Percentiles rank a stretch among this genome's conserved stretches.
Evolutionary conservation across 768 basidiomycete genomes (phyloP).

Genomic region (Mrakia frigida): DNA sequence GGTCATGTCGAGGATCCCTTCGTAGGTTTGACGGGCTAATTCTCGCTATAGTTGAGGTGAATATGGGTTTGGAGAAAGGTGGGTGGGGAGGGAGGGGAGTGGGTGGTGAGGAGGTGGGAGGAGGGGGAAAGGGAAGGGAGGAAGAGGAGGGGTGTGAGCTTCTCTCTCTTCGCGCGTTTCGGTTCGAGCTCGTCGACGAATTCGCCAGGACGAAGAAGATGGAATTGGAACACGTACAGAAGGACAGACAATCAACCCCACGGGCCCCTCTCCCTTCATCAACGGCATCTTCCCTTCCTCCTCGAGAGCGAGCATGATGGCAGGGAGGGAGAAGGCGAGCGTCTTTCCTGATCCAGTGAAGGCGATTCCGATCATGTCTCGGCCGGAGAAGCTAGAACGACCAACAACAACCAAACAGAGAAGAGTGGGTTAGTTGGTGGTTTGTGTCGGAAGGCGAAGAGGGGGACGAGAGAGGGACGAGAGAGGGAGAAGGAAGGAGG

Average conservation of each 20-base stretch:
- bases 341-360: conserved; percentile 99
- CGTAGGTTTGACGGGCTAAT: conserved; percentile 92
- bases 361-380: conserved; percentile 97
- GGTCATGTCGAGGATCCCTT: conserved; percentile 85
- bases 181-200: not conserved
- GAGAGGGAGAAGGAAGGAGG: not conserved
- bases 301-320: conserved; percentile 93
- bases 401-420: not conserved
- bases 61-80: not conserved
- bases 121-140: not conserved
- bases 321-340: conserved; percentile 92
- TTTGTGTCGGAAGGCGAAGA: not conserved
- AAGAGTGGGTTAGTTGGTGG: not conserved
- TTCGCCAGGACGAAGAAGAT: not conserved
- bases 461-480: not conserved
- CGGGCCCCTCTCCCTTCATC: conserved; percentile 87
- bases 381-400: conserved; percentile 69
- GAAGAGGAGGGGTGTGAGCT: not conserved
- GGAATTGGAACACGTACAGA: conserved; percentile 48
- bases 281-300: conserved; percentile 88
- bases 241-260: conserved; percentile 93
- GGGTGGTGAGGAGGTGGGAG: not conserved
- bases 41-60: conserved; percentile 56
- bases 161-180: too few species aligned
- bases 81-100: not conserved